phyloP scores from a whole-genome alignment of 108 stramenopile species.

The Hondaea fermentalgiana region DNA sequence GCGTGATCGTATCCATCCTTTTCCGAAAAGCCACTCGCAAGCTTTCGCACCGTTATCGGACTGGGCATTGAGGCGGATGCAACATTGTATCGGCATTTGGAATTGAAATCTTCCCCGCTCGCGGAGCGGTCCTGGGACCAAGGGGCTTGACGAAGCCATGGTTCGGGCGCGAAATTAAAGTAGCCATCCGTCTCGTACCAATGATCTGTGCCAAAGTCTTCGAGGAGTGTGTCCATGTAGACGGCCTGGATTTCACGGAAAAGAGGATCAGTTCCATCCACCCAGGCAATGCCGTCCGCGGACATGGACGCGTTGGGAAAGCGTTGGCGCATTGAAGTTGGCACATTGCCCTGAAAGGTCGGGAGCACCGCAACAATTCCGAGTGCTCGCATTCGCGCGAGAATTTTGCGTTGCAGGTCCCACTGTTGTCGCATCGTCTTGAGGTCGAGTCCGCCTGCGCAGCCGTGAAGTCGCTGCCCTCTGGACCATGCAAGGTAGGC shows the following conservation, averaged over 20 bases:
- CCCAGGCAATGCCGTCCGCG: not conserved
- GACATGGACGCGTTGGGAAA: conserved; percentile 44
- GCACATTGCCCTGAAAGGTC: conserved; percentile 52
- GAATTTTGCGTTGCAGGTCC: conserved; percentile 30
- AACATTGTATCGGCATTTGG: not conserved
- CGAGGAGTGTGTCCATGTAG: conserved; percentile 39
- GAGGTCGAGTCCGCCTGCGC: conserved; percentile 32
- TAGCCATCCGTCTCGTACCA: conserved; percentile 54
- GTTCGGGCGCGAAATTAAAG: conserved; percentile 41
- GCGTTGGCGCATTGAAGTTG: conserved; percentile 31
- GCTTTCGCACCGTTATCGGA: not conserved
- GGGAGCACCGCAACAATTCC: conserved; percentile 46
- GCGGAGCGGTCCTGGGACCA: not conserved
- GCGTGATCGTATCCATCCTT: not conserved
- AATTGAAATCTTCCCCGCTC: not conserved
- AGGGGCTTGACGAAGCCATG: conserved; percentile 28
- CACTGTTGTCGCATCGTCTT: conserved; percentile 24
- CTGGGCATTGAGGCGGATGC: not conserved
- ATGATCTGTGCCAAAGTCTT: conserved; percentile 50
- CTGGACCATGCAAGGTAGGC: conserved; percentile 52
- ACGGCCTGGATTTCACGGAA: conserved; percentile 34
- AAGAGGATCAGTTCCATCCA: conserved; percentile 43
- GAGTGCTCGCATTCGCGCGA: conserved; percentile 37
- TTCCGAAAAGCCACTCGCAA: conserved; percentile 16
- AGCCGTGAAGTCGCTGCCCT: conserved; percentile 48